phyloP scores from a whole-genome alignment of 2,329 filamentous ascomycete genomes.

The Kalaharituber pfeilii region DNA sequence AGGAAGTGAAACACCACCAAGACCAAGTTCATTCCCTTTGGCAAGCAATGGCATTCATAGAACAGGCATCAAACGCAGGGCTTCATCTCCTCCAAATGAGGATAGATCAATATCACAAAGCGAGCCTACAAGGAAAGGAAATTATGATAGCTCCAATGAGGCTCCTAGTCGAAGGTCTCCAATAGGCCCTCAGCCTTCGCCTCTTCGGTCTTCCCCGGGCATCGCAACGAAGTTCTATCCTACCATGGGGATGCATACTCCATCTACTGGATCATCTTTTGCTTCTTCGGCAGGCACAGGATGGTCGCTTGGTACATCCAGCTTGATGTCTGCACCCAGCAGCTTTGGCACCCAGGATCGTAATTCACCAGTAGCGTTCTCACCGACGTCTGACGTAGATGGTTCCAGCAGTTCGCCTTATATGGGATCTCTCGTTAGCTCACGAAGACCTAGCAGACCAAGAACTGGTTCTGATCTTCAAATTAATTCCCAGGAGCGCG shows the following conservation, averaged over 20 bases:
- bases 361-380: slow-evolving; percentile 15
- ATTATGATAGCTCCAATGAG: not conserved
- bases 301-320: slow-evolving; percentile 14
- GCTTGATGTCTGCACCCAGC: slow-evolving; percentile 10
- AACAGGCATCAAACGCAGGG: slow-evolving; percentile 16
- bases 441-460: slow-evolving; percentile 10
- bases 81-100: slow-evolving; percentile 18
- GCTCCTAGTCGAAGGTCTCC: not conserved
- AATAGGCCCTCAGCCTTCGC: not conserved
- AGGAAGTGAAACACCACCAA: slow-evolving; percentile 15
- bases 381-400: slow-evolving; percentile 11
- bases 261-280: slow-evolving; percentile 11
- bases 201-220: slow-evolving; percentile 9
- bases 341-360: slow-evolving; percentile 15
- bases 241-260: slow-evolving; percentile 8
- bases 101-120: slow-evolving; percentile 8
- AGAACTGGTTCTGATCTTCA: slow-evolving; percentile 11
- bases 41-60: slow-evolving; percentile 9
- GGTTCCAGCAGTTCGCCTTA: slow-evolving; percentile 6
- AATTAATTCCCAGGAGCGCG: slow-evolving; percentile 10
- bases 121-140: slow-evolving; percentile 16
- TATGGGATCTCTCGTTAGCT: not conserved
- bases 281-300: slow-evolving; percentile 14
- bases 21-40: slow-evolving; percentile 13
- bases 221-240: slow-evolving; percentile 11